phyloP scores from a whole-genome alignment of 345 rosid species.

The Aquilaria yunnanensis region DNA sequence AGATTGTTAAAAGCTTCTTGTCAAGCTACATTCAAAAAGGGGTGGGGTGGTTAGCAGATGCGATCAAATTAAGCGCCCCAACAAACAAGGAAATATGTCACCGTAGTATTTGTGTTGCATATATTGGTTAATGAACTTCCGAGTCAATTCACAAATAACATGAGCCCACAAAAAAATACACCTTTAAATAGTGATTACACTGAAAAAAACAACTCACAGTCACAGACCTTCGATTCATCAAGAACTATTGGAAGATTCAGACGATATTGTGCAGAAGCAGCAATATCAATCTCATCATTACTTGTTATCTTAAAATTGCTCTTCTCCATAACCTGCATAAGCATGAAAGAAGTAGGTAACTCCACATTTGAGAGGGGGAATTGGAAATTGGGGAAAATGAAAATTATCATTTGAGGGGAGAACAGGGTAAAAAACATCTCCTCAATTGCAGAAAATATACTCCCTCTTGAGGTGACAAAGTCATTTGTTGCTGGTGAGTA shows the following conservation, averaged over 20 bases:
- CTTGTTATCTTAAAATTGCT: conserved; percentile 67
- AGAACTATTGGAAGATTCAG: conserved; percentile 73
- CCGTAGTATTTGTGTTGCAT: too few species aligned
- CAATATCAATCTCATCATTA: conserved; percentile 57
- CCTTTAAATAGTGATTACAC: not conserved
- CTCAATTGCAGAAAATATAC: not conserved
- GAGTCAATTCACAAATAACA: too few species aligned
- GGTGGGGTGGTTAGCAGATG: not conserved
- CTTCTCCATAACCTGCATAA: conserved; percentile 58
- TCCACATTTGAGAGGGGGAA: not conserved
- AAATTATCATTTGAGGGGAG: not conserved
- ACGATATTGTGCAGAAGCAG: conserved; percentile 63
- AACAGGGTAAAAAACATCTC: not conserved
- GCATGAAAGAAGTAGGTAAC: not conserved
- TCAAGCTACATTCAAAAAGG: conserved; percentile 50
- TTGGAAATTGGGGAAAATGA: not conserved
- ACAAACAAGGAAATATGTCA: too few species aligned
- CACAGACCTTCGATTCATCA: conserved; percentile 55
- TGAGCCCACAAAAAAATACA: not conserved
- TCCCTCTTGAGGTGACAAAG: not conserved
- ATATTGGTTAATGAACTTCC: too few species aligned
- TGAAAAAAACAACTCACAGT: not conserved
- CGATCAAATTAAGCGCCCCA: too few species aligned
- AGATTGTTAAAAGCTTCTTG: conserved; percentile 44
- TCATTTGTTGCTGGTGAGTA: too few species aligned